Conservation (phyloP, 106 monocot genomes). For the Narthecium ossifragum region DNA sequence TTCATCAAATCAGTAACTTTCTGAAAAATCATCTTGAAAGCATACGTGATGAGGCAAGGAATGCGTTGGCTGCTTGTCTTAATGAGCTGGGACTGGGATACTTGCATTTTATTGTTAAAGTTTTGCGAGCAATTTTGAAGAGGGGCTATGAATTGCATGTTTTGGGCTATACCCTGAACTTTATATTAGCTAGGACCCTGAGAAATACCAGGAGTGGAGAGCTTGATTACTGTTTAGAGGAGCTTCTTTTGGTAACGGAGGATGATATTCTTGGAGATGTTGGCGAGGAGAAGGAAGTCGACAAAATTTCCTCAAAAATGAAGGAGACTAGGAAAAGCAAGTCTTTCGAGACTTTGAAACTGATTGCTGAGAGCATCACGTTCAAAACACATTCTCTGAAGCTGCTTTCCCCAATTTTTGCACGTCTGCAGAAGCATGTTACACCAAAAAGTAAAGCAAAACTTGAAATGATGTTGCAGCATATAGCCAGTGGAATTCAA, state of each 20-base stretch:
- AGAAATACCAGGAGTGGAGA: slow-evolving; percentile 21
- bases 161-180: slow-evolving; percentile 84
- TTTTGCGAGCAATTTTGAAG: slow-evolving; percentile 64
- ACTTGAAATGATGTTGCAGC: slow-evolving; percentile 57
- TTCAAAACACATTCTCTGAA: slow-evolving; percentile 73
- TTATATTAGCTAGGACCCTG: slow-evolving; percentile 53
- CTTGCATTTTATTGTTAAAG: slow-evolving; percentile 59
- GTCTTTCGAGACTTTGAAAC: slow-evolving; percentile 77
- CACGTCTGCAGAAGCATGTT: slow-evolving; percentile 46
- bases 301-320: slow-evolving; percentile 94
- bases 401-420: slow-evolving; percentile 47
- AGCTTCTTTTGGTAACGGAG: slow-evolving; percentile 57
- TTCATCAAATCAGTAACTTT: slow-evolving; percentile 72
- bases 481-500: slow-evolving; percentile 72
- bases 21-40: slow-evolving; percentile 76
- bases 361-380: slow-evolving; percentile 71
- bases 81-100: slow-evolving; percentile 70
- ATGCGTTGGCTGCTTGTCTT: slow-evolving; percentile 63
- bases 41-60: slow-evolving; percentile 81
- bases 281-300: slow-evolving; percentile 87
- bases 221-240: slow-evolving; percentile 89
- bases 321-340: slow-evolving; percentile 83
- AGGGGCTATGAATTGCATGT: slow-evolving; percentile 92
- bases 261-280: slow-evolving; percentile 91
- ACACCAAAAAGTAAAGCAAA: slow-evolving; percentile 56